Evolutionary conservation across 176 grass and related monocot species (phyloP), one percentile per base, ranked within the genome.

Genomic region (Luzula sylvatica): DNA sequence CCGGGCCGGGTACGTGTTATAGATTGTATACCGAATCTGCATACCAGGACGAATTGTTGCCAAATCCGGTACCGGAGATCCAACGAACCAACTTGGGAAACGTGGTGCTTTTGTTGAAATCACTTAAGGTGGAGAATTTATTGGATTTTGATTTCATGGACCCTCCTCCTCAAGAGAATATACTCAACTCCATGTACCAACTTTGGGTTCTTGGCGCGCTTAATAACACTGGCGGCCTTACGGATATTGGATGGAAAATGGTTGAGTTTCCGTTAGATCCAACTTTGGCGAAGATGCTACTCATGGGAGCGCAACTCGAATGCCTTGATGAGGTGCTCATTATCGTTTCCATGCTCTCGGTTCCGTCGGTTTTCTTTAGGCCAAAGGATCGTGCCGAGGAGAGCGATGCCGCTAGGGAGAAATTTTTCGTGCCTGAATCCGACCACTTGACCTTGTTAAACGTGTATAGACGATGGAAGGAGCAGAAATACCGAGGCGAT

Each of bases 81-180:
- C 92, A 96, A 61, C 71, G 92, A 67, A 96, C 92, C 27, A 96
- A 96, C 43, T 78, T 96, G 40, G 84, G 90, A 26, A 96, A 96
- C 67, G 90, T 96, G 38, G 90, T 96, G 46, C 77, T 96, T 41
- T 65, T 96, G 60, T 70, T 96, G 29, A 96, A 96, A 73, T 89
- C 85, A 7, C 81, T 96, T 19, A 89, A 76, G 68, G 82, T 96
- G 8, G 85, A 96, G 63, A 96, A 89, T 35, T 72, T 96, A 58
- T 70, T 96, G 23, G 92, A 96, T 70, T 96, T 96, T 45, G 85
- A 96, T 60, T 96, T 96, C 47, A 96, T 96, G 92, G 92, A 96
- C 77, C 89, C 89, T 39, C 83, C 89, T 2, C 88, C 88, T 11
- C 88, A 95, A 50, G 88, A 95, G 69, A 96, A 96, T 46, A 96